phyloP scores from a whole-genome alignment of 2,329 filamentous ascomycete species.

The Fusarium sp. region DNA sequence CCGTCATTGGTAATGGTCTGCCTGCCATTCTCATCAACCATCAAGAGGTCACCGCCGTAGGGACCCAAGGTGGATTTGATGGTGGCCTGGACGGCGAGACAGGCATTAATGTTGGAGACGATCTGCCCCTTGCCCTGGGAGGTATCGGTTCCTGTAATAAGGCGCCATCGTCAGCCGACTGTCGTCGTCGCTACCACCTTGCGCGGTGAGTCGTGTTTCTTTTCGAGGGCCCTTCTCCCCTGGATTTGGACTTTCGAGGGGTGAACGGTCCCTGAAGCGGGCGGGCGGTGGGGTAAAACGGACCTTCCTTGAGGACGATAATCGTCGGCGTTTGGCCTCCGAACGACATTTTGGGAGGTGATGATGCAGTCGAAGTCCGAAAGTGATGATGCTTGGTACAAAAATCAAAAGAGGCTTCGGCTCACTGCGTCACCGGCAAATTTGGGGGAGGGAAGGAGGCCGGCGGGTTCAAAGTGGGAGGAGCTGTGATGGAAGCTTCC shows the following conservation, averaged over 20 bases:
- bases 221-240: conserved; percentile 25
- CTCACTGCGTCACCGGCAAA: conserved; percentile 28
- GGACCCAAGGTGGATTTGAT: conserved; percentile 97
- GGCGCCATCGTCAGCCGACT: conserved; percentile 38
- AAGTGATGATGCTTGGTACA: conserved; percentile 23
- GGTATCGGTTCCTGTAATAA: conserved; percentile 85
- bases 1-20: conserved; percentile 99
- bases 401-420: conserved; percentile 26
- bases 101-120: conserved; percentile 98
- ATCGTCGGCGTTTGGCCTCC: conserved; percentile 98
- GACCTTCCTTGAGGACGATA: conserved; percentile 97
- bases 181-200: conserved; percentile 20
- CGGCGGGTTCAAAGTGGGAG: conserved; percentile 50
- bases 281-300: conserved; percentile 64
- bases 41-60: conserved; percentile 95
- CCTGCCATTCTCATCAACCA: conserved; percentile 95
- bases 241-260: conserved; percentile 41
- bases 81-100: conserved; percentile 93
- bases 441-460: conserved; percentile 39
- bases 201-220: conserved; percentile 23
- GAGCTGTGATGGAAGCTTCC: conserved; percentile 60
- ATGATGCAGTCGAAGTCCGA: conserved; percentile 22
- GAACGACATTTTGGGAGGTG: conserved; percentile 82
- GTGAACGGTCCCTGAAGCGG: conserved; percentile 40
- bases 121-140: conserved; percentile 98